A percentile compares a stretch with the other conserved stretches of the same genome.
phyloP scores from a whole-genome alignment of 495 filamentous ascomycete species.

The Lasiosphaeria miniovina region DNA sequence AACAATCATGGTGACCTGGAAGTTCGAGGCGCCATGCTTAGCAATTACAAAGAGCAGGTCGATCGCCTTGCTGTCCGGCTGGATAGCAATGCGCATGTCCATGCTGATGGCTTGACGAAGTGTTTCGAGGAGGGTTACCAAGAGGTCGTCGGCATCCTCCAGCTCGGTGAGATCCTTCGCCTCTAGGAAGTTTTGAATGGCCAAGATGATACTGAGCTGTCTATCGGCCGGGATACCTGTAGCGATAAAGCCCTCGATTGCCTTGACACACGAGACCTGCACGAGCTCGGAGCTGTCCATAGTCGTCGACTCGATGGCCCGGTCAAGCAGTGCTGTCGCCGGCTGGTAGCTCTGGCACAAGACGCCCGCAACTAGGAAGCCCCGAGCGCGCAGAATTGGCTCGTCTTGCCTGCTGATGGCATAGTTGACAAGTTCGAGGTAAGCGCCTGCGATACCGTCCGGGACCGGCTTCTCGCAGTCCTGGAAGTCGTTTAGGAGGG shows the following conservation, averaged over 20 bases:
- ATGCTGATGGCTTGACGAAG: constrained; percentile 78
- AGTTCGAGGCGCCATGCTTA: constrained; percentile 81
- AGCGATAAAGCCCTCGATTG: constrained; percentile 76
- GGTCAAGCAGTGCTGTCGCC: constrained; percentile 59
- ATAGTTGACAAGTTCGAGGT: constrained; percentile 73
- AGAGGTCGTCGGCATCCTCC: constrained; percentile 81
- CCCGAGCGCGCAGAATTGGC: constrained; percentile 73
- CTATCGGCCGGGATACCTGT: constrained; percentile 52
- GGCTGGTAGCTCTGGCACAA: constrained; percentile 57
- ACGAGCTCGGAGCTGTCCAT: constrained; percentile 79
- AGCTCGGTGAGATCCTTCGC: constrained; percentile 76
- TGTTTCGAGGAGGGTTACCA: constrained; percentile 86
- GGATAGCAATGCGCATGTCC: constrained; percentile 68
- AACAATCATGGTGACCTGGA: constrained; percentile 77
- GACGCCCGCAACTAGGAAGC: constrained; percentile 76
- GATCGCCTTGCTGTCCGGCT: constrained; percentile 60
- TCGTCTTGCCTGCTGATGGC: constrained; percentile 62
- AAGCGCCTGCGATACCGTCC: constrained; percentile 62
- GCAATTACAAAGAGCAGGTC: constrained; percentile 88
- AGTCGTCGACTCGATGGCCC: constrained; percentile 69
- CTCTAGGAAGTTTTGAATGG: constrained; percentile 74
- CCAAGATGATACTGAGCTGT: constrained; percentile 69
- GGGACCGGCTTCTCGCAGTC: constrained; percentile 68
- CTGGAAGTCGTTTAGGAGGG: constrained; percentile 73
- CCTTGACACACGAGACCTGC: constrained; percentile 85